These are phyloP conservation scores for Quercus variabilis DNA, from an alignment of 306 rosid genomes.

Conservation along the genomic window DNA sequence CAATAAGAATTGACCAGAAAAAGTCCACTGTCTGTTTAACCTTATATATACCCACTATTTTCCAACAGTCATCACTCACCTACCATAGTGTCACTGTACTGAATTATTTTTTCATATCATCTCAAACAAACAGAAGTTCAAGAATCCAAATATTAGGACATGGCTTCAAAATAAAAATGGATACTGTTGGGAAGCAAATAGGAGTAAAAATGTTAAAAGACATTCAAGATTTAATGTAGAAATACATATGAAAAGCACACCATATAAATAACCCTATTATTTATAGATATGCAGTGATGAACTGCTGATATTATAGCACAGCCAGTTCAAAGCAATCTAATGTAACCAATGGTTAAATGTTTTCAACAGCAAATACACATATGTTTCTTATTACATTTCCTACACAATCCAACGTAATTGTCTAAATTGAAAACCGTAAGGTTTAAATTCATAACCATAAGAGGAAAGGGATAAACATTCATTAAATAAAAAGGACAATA, in stretches of 20 bases:
- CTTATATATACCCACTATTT: background rate
- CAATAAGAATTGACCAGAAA: background rate
- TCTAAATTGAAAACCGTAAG: background rate
- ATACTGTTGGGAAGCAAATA: background rate
- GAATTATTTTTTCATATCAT: background rate
- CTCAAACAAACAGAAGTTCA: background rate
- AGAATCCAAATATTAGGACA: background rate
- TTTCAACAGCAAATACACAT: background rate
- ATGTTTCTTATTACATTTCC: background rate
- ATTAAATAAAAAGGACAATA: background rate
- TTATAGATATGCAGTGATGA: background rate
- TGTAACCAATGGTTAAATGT: background rate
- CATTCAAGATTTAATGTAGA: background rate
- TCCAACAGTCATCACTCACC: background rate
- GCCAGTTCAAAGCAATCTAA: background rate
- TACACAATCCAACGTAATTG: background rate
- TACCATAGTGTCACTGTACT: background rate
- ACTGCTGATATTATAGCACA: background rate
- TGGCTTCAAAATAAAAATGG: background rate
- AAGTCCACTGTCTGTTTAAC: background rate
- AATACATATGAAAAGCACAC: background rate
- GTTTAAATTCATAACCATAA: background rate
- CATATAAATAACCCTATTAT: background rate
- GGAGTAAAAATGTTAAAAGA: background rate
- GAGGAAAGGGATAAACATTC: background rate